Conservation (phyloP, 345 rosid species). For the Psidium friedrichsthalianum region DNA sequence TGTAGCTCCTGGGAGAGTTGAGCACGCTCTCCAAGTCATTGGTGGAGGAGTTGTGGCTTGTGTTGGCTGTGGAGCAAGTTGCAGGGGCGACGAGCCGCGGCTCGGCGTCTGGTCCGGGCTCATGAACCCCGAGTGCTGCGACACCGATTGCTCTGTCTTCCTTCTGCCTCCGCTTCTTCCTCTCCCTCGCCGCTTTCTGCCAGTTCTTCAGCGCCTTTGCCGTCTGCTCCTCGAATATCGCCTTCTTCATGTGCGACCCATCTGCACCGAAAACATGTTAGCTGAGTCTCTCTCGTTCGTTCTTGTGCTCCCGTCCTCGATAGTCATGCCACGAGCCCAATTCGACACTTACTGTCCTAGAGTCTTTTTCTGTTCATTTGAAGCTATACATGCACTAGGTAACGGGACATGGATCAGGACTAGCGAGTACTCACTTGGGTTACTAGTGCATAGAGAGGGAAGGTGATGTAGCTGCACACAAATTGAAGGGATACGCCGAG, state of each 20-base stretch:
- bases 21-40: conserved; percentile 16
- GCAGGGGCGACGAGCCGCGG: conserved; percentile 18
- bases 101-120: conserved; percentile 22
- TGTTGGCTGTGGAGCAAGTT: conserved; percentile 23
- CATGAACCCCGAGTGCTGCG: conserved; percentile 4
- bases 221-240: conserved; percentile 38
- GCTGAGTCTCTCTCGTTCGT: not conserved
- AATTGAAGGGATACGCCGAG: conserved; percentile 22
- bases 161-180: conserved; percentile 14
- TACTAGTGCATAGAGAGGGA: conserved; percentile 28
- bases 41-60: conserved; percentile 6
- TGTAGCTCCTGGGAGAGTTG: conserved; percentile 9
- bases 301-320: not conserved
- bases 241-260: conserved; percentile 43
- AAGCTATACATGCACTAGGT: not conserved
- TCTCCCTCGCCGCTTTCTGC: conserved; percentile 30
- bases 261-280: conserved; percentile 11
- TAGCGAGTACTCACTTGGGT: conserved; percentile 18
- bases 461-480: conserved; percentile 32
- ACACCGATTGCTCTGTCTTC: not conserved
- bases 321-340: not conserved
- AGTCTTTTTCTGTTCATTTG: not conserved
- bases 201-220: conserved; percentile 26
- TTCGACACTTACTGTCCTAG: not conserved
- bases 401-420: not conserved